A percentile compares a stretch with the other conserved stretches of the same genome.
Conservation (phyloP, 1,139 yeast genomes). For the Magnusiomyces ingens region DNA sequence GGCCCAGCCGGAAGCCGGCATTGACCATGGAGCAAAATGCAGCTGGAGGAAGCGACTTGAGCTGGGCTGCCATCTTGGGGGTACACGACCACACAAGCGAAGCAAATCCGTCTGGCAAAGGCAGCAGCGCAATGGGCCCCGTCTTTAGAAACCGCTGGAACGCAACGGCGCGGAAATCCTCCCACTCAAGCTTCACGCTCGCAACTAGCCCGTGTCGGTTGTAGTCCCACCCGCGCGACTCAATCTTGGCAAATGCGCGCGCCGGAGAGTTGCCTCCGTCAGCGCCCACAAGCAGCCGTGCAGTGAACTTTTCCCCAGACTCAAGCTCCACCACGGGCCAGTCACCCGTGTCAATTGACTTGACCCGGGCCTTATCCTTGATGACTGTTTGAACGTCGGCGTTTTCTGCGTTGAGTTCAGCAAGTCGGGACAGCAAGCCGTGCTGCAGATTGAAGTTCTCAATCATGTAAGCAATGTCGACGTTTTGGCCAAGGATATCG, state of each 20-base stretch:
- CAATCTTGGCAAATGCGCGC: slow-evolving; percentile 70
- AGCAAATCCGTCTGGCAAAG: slow-evolving; percentile 78
- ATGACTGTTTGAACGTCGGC: slow-evolving; percentile 38
- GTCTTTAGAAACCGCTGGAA: slow-evolving; percentile 90
- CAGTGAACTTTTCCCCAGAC: slow-evolving; percentile 55
- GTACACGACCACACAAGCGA: slow-evolving; percentile 92
- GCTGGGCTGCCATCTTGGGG: slow-evolving; percentile 60
- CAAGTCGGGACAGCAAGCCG: slow-evolving; percentile 51
- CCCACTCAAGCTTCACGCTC: slow-evolving; percentile 65
- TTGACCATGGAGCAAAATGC: slow-evolving; percentile 68
- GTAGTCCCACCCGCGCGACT: slow-evolving; percentile 89
- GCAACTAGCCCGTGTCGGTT: slow-evolving; percentile 88
- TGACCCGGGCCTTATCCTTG: slow-evolving; percentile 61
- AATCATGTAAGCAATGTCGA: slow-evolving; percentile 69
- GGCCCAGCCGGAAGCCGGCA: slow-evolving; percentile 76
- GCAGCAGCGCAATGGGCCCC: slow-evolving; percentile 90
- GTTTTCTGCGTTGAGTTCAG: slow-evolving; percentile 37
- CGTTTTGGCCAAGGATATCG: slow-evolving; percentile 24
- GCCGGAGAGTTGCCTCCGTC: slow-evolving; percentile 97
- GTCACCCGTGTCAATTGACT: slow-evolving; percentile 25
- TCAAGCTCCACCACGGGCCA: slow-evolving; percentile 78
- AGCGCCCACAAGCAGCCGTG: slow-evolving; percentile 83
- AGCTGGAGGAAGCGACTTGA: slow-evolving; percentile 52
- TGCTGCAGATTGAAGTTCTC: slow-evolving; percentile 83
- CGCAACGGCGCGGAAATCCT: slow-evolving; percentile 66